phyloP scores from a whole-genome alignment of 2,329 filamentous ascomycete species.

The Annulohypoxylon truncatum region DNA sequence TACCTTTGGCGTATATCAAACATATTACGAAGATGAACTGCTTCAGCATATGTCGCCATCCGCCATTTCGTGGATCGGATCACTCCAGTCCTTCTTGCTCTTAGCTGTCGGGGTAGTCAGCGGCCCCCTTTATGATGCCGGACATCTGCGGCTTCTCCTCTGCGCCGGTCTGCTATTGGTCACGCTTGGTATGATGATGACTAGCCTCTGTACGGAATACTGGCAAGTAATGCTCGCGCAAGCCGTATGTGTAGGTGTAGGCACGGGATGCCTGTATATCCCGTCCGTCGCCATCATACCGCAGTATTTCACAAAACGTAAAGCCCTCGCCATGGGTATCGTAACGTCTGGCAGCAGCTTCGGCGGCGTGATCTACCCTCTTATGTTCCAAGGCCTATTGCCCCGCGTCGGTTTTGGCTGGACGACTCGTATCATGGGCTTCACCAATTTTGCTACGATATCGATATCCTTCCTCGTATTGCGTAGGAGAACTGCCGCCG shows the following conservation, averaged over 20 bases:
- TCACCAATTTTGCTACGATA: conserved; percentile 52
- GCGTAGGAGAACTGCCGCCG: conserved; percentile 39
- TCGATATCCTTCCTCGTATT: conserved; percentile 48
- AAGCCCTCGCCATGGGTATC: conserved; percentile 51
- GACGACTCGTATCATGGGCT: conserved; percentile 60
- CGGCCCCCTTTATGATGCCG: conserved; percentile 65
- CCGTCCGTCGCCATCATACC: conserved; percentile 49
- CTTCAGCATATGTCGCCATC: conserved; percentile 49
- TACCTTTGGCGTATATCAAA: conserved; percentile 64
- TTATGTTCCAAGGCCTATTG: conserved; percentile 56
- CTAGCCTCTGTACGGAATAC: conserved; percentile 60
- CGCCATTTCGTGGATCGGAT: conserved; percentile 64
- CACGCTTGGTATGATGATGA: conserved; percentile 65
- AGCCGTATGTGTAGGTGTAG: conserved; percentile 61
- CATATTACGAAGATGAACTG: conserved; percentile 60
- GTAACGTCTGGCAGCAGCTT: conserved; percentile 50
- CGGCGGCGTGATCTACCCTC: conserved; percentile 58
- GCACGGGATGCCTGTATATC: conserved; percentile 47
- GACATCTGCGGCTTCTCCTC: conserved; percentile 59
- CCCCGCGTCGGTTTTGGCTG: conserved; percentile 58
- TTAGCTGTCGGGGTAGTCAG: conserved; percentile 62
- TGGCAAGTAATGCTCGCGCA: conserved; percentile 66
- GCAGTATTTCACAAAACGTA: conserved; percentile 49
- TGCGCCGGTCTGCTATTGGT: conserved; percentile 57
- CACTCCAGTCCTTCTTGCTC: conserved; percentile 63